Percentiles rank a stretch among this genome's conserved stretches.
These are phyloP conservation scores for Ogataea nonfermentans DNA, from an alignment of 805 yeast genomes.

Conservation along the genomic window DNA sequence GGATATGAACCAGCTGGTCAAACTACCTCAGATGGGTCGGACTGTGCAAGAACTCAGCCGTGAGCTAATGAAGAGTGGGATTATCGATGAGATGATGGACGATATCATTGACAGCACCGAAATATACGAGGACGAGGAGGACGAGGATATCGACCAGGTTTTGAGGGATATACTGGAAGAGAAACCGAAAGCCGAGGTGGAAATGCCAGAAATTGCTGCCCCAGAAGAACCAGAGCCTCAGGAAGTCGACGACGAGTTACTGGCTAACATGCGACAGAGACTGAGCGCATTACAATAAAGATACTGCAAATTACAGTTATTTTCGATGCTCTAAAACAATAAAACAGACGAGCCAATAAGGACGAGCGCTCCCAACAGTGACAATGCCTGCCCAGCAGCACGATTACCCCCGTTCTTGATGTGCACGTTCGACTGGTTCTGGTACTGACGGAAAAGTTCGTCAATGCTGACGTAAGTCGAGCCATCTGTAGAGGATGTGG, in stretches of 20 bases:
- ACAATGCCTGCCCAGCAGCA: slow-evolving; percentile 14
- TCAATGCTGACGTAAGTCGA: slow-evolving; percentile 1
- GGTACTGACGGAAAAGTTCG: slow-evolving; percentile 20
- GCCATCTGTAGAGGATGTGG: background rate
- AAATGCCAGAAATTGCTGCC: slow-evolving; percentile 19
- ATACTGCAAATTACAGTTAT: background rate
- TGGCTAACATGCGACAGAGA: slow-evolving; percentile 87
- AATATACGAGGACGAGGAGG: slow-evolving; percentile 66
- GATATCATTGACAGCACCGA: slow-evolving; percentile 75
- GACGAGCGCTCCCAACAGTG: slow-evolving; percentile 25
- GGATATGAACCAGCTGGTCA: slow-evolving; percentile 78
- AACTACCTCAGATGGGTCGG: slow-evolving; percentile 72
- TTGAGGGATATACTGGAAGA: slow-evolving; percentile 44
- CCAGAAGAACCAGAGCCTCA: slow-evolving; percentile 32
- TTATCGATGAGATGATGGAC: slow-evolving; percentile 92
- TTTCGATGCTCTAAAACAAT: slow-evolving; percentile 13
- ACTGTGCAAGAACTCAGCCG: slow-evolving; percentile 84
- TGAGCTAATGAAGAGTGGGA: slow-evolving; percentile 82
- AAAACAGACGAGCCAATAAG: slow-evolving; percentile 22
- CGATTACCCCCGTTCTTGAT: slow-evolving; percentile 14
- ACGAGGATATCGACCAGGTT: slow-evolving; percentile 62
- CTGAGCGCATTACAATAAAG: slow-evolving; percentile 75
- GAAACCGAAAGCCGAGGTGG: slow-evolving; percentile 32
- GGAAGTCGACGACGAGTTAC: slow-evolving; percentile 70
- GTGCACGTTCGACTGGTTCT: slow-evolving; percentile 10